phyloP scores from a whole-genome alignment of 352 stramenopile species.

The Phytophthora pisi region DNA sequence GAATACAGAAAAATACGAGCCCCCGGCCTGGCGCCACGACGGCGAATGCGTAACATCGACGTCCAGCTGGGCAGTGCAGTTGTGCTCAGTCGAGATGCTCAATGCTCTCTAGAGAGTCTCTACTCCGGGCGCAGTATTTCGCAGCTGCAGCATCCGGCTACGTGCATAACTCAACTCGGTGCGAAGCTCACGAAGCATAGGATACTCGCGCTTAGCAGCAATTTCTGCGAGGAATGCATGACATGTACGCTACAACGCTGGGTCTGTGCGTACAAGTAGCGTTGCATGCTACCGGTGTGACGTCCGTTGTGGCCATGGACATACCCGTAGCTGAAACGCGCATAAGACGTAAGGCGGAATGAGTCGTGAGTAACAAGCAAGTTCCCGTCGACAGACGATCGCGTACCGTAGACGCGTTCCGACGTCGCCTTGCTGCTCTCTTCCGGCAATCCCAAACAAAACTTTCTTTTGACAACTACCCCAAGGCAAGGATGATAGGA shows the following conservation, averaged over 20 bases:
- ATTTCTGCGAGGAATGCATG: not conserved
- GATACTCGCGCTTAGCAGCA: not conserved
- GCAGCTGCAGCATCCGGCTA: not conserved
- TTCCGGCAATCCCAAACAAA: not conserved
- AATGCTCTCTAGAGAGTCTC: not conserved
- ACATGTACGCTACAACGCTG: not conserved
- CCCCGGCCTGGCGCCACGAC: not conserved
- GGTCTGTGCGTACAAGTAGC: not conserved
- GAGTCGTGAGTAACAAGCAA: conserved; percentile 19
- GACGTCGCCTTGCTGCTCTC: conserved; percentile 3
- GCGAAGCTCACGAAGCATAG: not conserved
- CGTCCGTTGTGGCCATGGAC: not conserved
- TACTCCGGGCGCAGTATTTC: conserved; percentile 1
- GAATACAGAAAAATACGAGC: conserved; percentile 21
- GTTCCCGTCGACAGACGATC: conserved; percentile 12
- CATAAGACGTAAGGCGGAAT: conserved; percentile 17
- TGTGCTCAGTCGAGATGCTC: conserved; percentile 21
- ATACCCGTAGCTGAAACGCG: not conserved
- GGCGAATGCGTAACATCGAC: not conserved
- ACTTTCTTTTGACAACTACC: no score
- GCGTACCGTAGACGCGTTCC: not conserved
- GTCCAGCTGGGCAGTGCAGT: conserved; percentile 7
- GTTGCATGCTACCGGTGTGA: conserved; percentile 2
- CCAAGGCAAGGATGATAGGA: no score
- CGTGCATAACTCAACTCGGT: not conserved